Evolutionary conservation across 345 rosid species (phyloP), one percentile per base, ranked within the genome.

Genomic region (Corchorus capsularis): DNA sequence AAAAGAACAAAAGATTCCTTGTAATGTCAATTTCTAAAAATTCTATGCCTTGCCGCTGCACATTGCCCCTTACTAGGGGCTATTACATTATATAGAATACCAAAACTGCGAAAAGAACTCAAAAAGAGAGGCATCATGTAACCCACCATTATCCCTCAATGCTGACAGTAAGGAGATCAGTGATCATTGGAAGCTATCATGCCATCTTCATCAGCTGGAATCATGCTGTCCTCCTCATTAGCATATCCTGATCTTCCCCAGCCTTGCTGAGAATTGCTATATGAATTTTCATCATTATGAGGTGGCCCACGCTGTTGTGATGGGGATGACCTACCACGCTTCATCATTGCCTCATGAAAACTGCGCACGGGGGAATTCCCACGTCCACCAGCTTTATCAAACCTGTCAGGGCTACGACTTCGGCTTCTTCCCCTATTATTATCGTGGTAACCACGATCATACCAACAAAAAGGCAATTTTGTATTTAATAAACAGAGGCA

Each of bases 341-440:
- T 91, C 88, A 85, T 86, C 92, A 92, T 91, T 20, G 80, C 27
- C 86, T 85, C 93, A 76, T 93, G 98, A 83, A 90, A 92, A 79
- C 95, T 59, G 4, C 12, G 45, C 22, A 11, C 59, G 4, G 59
- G 73, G 43, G 20, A 32, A 4, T 3, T 20, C 15, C 16, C 72
- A 4, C 41, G 60, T 47, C 61, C 69, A 47, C 17, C 52, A 65
- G 39, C 53, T 45, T n/a, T 56, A 20, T 17, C 73, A 43, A 1
- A 43, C 55, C 65, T 67, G 3, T 67, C 78, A 10, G 46, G 46
- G 22, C 64, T 64, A 64, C 63, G 63, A 64, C 72, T 68, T 3
- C 74, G 73, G 27, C 27, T 27, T 39, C 70, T 20, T 41, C 41
- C 79, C 54, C 27, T 77, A n/a, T 61, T 72, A 45, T 77, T 45